A percentile compares a stretch with the other conserved stretches of the same genome.
These are phyloP conservation scores for Cyathus olla DNA, from an alignment of 1,284 basidiomycete genomes.

Conservation along the genomic window DNA sequence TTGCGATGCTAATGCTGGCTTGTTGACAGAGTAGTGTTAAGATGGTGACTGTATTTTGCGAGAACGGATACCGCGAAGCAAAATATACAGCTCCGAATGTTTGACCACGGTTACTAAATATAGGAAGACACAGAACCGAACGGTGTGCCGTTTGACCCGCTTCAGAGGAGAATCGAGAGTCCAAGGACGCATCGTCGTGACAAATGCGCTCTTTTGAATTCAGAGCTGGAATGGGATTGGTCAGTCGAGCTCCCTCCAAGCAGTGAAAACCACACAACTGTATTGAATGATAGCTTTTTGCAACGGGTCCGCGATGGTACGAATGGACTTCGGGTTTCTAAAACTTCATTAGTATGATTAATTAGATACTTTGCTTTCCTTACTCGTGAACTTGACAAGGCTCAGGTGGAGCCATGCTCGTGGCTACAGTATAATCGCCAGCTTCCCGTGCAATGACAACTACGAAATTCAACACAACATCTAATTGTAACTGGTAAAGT, in stretches of 20 bases:
- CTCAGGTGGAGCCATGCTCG: conserved; percentile 69
- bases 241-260: not conserved
- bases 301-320: conserved; percentile 68
- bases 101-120: conserved; percentile 78
- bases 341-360: not conserved
- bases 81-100: conserved; percentile 68
- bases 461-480: conserved; percentile 13
- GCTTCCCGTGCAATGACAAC: conserved; percentile 75
- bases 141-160: conserved; percentile 67
- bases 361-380: conserved; percentile 9
- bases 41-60: conserved; percentile 68
- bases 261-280: conserved; percentile 49
- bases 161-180: conserved; percentile 75
- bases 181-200: conserved; percentile 68
- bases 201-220: conserved; percentile 72
- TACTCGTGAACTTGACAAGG: conserved; percentile 78
- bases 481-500: not conserved
- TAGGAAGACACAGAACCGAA: conserved; percentile 75
- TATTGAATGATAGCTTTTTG: conserved; percentile 74
- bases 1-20: conserved; percentile 78
- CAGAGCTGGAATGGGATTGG: conserved; percentile 54
- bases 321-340: conserved; percentile 71
- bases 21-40: conserved; percentile 77
- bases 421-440: conserved; percentile 76
- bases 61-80: conserved; percentile 72